These are phyloP conservation scores for Choanephora cucurbitarum DNA, from an alignment of 371 early-diverging fungal genomes.

Conservation along the genomic window DNA sequence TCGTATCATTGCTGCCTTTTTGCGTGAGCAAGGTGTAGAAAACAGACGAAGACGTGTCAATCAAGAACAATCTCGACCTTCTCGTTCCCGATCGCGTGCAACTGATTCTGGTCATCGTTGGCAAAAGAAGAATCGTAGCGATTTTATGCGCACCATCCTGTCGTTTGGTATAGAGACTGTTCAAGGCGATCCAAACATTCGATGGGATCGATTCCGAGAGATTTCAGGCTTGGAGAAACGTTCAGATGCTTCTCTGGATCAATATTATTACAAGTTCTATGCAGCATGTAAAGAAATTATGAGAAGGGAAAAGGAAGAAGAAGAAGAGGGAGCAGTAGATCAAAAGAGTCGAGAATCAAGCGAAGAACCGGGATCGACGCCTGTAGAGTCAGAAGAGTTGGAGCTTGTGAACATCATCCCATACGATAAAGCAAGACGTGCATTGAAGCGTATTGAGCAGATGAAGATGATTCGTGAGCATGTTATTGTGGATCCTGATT, in stretches of 20 bases:
- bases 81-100: slow-evolving; percentile 35
- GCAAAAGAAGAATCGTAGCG: slow-evolving; percentile 65
- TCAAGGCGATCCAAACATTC: slow-evolving; percentile 33
- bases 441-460: slow-evolving; percentile 66
- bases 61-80: neutral
- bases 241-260: slow-evolving; percentile 66
- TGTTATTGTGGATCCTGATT: slow-evolving; percentile 57
- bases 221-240: slow-evolving; percentile 64
- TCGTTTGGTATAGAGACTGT: slow-evolving; percentile 65
- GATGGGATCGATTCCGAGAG: slow-evolving; percentile 71
- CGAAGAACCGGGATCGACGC: slow-evolving; percentile 20
- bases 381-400: slow-evolving; percentile 27
- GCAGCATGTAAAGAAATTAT: slow-evolving; percentile 61
- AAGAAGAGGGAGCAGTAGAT: slow-evolving; percentile 19
- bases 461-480: slow-evolving; percentile 66
- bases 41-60: slow-evolving; percentile 19
- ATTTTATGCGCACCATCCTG: slow-evolving; percentile 63
- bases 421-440: slow-evolving; percentile 68
- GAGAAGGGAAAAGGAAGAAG: slow-evolving; percentile 24
- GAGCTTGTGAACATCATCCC: slow-evolving; percentile 52
- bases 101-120: slow-evolving; percentile 55
- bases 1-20: slow-evolving; percentile 70
- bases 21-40: slow-evolving; percentile 62
- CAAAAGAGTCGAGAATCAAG: slow-evolving; percentile 33
- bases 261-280: slow-evolving; percentile 59